Evolutionary conservation across 1,139 yeast genomes (phyloP).

Genomic region (Yamadazyma friedrichii): DNA sequence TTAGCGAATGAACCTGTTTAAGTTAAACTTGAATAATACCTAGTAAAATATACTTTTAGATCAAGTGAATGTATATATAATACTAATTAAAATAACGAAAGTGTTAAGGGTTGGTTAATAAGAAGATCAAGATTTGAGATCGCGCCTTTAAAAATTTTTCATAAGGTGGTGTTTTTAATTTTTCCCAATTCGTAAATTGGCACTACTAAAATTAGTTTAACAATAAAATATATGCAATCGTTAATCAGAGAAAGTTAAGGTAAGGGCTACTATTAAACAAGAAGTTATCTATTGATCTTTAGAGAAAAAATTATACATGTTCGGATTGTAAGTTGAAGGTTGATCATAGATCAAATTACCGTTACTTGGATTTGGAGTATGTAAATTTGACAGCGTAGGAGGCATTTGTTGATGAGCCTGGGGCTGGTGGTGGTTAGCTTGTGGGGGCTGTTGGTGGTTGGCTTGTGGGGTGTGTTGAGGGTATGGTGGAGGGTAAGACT

Average conservation of each 20-base stretch:
- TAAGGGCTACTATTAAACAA: not conserved
- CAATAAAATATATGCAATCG: not conserved
- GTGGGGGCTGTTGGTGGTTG: not conserved
- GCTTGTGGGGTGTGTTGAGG: not conserved
- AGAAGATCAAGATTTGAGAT: slow-evolving; percentile 2
- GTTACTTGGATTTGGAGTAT: not conserved
- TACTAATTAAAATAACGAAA: not conserved
- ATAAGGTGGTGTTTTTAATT: slow-evolving; percentile 11
- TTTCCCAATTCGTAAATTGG: slow-evolving; percentile 10
- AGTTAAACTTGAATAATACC: no score
- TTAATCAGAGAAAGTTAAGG: no score
- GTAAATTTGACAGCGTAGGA: not conserved
- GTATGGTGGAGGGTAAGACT: not conserved
- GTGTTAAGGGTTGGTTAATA: slow-evolving; percentile 1
- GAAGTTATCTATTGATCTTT: slow-evolving; percentile 9
- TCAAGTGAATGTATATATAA: no score
- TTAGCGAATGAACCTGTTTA: not conserved
- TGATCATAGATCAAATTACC: slow-evolving; percentile 41
- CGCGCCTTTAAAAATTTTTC: slow-evolving; percentile 15
- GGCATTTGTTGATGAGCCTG: not conserved
- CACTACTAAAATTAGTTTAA: not conserved
- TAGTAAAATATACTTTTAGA: no score
- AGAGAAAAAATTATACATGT: slow-evolving; percentile 46
- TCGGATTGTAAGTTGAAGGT: slow-evolving; percentile 48
- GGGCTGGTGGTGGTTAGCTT: not conserved